These are phyloP conservation scores for Metarhizium robertsii DNA, from an alignment of 2,329 filamentous ascomycete species.

Conservation along the genomic window DNA sequence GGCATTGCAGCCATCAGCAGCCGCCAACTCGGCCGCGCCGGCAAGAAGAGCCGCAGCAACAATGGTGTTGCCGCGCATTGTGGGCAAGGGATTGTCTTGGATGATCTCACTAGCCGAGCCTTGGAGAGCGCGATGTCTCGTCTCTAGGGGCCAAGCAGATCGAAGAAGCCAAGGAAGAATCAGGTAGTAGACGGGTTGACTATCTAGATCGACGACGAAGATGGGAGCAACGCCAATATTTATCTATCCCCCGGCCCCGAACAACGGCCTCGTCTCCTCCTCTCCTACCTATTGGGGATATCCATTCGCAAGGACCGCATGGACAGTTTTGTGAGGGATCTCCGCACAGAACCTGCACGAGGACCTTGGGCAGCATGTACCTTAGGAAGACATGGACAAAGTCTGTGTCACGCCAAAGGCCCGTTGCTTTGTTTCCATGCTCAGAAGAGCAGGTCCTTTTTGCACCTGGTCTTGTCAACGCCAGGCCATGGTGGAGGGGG, in stretches of 20 bases:
- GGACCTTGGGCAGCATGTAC: background rate
- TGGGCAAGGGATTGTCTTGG: background rate
- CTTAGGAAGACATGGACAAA: background rate
- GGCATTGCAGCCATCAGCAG: constrained; percentile 17
- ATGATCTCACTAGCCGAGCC: background rate
- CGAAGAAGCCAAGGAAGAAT: background rate
- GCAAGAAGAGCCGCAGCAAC: constrained; percentile 4
- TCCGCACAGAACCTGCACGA: background rate
- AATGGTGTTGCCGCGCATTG: constrained; percentile 3
- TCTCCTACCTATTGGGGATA: background rate
- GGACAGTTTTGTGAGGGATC: background rate
- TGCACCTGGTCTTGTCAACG: background rate
- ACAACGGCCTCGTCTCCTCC: background rate
- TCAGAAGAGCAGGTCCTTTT: background rate
- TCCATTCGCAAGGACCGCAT: background rate
- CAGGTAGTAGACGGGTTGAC: background rate
- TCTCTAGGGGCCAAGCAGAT: background rate
- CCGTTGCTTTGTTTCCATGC: background rate
- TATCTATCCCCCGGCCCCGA: background rate
- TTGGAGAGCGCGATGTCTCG: background rate
- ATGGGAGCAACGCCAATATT: background rate
- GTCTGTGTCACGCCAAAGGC: background rate
- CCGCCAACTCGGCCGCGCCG: background rate
- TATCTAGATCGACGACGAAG: background rate
- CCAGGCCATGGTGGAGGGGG: background rate